Evolutionary conservation across 495 filamentous ascomycete species (phyloP).

Genomic region (Penicillium steckii): DNA sequence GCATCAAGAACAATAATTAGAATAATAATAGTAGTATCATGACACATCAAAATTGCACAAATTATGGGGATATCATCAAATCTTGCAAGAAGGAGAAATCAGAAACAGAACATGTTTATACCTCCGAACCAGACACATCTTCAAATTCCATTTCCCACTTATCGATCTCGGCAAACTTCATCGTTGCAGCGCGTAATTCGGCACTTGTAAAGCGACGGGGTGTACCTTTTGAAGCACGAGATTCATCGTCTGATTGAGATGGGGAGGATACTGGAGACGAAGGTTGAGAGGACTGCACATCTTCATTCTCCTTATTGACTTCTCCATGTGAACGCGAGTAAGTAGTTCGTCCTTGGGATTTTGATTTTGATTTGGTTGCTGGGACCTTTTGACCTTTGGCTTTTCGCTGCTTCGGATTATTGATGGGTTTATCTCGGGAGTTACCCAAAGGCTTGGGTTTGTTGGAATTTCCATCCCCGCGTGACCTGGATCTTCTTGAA

Average conservation of each 20-base stretch:
- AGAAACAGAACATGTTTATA: constrained; percentile 7
- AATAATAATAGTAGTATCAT: too few relatives aligned
- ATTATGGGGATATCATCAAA: not conserved
- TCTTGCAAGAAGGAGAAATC: not conserved
- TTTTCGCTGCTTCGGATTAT: constrained; percentile 12
- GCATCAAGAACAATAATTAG: too few relatives aligned
- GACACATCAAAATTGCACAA: too few relatives aligned
- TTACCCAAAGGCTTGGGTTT: constrained; percentile 20
- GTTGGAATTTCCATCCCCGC: constrained; percentile 6
- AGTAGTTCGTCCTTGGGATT: not conserved
- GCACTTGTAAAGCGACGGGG: constrained; percentile 28
- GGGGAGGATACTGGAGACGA: constrained; percentile 44
- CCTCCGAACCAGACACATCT: constrained; percentile 41
- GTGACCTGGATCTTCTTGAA: constrained; percentile 22
- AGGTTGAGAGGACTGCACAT: constrained; percentile 29
- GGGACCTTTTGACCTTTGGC: constrained; percentile 5
- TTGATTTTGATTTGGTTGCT: not conserved
- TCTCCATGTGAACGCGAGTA: constrained; percentile 15
- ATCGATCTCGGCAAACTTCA: constrained; percentile 69
- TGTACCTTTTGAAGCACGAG: constrained; percentile 15
- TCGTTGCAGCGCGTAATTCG: constrained; percentile 36
- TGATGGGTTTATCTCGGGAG: constrained; percentile 13
- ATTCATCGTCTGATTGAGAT: constrained; percentile 26
- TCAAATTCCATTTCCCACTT: constrained; percentile 75
- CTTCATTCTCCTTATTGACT: constrained; percentile 33